Base-by-base conservation (phyloP, 352 stramenopile genomes). In the Phytophthora tentaculata region DNA sequence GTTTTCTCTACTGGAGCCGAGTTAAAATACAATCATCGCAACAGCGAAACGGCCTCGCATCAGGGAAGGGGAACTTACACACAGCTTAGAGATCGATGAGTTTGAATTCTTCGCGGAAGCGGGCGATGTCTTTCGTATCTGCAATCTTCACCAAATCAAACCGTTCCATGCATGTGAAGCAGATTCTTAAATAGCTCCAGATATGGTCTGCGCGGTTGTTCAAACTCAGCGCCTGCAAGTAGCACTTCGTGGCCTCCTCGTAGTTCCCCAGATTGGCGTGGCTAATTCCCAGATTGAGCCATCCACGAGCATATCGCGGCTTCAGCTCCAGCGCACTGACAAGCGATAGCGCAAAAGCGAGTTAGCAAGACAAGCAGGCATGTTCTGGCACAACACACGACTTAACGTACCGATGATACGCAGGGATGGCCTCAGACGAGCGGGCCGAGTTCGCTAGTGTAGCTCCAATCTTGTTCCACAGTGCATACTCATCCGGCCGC, bases 381-480 rank as follows among this genome's bases (percentile, higher is more conserved):
- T 19, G 13, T 53, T 53, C 6, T 37, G 28, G 3, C 16, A 52
- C 9, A 6, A 43, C 4, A 48, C 19, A 35, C 16, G 7, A 37
- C 24, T 19, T n/a, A 60, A 76, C 80, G 35, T 73, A 91, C 84
- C 77, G 78, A 71, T 94, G 86, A 77, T 99, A 99, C 13, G 90
- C 90, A 23, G 93, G 90, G 29, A 99, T 95, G 1, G 96, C 97
- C 63, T 98, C 87, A 6, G 97, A 87, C 48, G 91, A 98, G 56
- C 88, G 85, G 69, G 94, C 97, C 28, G 91, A 95, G 76, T 99
- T 99, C 16, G 97, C 97, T 29, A 99, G 74, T 19, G 97, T 99
- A 10, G 97, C 97, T 35, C 97, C 97, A 19, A 99, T 82, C 79
- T 99, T 99, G 75, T 99, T 99, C 86, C 94, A 99, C n/a, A 99